A percentile compares a stretch with the other conserved stretches of the same genome.
These are phyloP conservation scores for Ogataea saltuana DNA, from an alignment of 805 yeast species.

Conservation along the genomic window DNA sequence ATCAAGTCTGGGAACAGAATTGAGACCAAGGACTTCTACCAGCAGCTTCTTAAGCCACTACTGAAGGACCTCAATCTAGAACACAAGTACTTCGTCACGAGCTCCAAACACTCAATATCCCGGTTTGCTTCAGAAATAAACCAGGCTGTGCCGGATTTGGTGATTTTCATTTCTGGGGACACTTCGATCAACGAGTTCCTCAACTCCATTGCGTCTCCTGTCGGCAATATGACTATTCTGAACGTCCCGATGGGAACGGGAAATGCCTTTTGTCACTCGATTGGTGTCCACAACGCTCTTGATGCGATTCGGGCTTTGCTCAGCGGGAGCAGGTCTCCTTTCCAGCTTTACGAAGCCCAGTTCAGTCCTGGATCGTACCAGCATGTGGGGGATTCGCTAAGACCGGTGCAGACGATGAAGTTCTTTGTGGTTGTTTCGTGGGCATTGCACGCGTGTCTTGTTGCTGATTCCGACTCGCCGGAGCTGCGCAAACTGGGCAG, in stretches of 20 bases:
- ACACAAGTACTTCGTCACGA: conserved; percentile 43
- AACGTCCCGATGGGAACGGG: conserved; percentile 83
- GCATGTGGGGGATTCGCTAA: conserved; percentile 13
- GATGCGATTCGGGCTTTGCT: conserved; percentile 41
- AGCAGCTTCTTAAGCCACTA: conserved; percentile 47
- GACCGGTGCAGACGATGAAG: conserved; percentile 22
- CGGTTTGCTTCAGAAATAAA: conserved; percentile 40
- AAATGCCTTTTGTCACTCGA: conserved; percentile 71
- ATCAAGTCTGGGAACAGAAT: conserved; percentile 50
- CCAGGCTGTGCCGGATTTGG: conserved; percentile 36
- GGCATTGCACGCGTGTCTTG: conserved; percentile 85
- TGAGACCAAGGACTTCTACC: conserved; percentile 39
- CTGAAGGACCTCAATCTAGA: conserved; percentile 40
- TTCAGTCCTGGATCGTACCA: conserved; percentile 42
- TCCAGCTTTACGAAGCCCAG: conserved; percentile 45
- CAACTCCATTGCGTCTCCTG: conserved; percentile 40
- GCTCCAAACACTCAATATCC: conserved; percentile 38
- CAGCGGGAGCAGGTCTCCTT: conserved; percentile 21
- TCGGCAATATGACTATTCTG: conserved; percentile 26
- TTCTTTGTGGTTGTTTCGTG: conserved; percentile 73
- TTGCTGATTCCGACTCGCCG: conserved; percentile 74
- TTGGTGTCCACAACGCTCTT: conserved; percentile 42
- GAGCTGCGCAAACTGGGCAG: conserved; percentile 64
- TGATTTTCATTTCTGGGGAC: conserved; percentile 79
- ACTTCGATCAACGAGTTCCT: conserved; percentile 79